These are phyloP conservation scores for Grosmannia serpens DNA, from an alignment of 2,329 filamentous ascomycete species.

Conservation along the genomic window DNA sequence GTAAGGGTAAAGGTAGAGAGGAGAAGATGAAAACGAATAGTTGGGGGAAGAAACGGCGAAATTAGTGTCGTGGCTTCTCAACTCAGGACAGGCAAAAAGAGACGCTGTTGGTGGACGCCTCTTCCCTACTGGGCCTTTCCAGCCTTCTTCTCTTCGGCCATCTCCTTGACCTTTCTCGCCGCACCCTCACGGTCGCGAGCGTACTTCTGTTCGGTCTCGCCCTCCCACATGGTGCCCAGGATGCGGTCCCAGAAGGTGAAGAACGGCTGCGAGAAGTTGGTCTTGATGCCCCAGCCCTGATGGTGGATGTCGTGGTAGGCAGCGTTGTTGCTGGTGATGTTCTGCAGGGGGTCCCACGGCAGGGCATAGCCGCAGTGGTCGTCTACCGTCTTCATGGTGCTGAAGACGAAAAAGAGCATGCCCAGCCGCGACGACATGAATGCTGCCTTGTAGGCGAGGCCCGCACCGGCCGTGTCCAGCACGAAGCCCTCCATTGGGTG, in stretches of 20 bases:
- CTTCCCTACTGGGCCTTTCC: neutral
- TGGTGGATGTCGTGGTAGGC: slow-evolving; percentile 97
- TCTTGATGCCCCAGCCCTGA: slow-evolving; percentile 98
- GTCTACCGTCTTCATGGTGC: slow-evolving; percentile 91
- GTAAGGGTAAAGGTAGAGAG: neutral
- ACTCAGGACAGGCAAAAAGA: neutral
- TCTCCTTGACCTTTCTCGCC: neutral
- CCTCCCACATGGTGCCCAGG: slow-evolving; percentile 73
- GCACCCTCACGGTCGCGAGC: slow-evolving; percentile 29
- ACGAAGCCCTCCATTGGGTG: slow-evolving; percentile 91
- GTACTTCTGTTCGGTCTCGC: slow-evolving; percentile 37
- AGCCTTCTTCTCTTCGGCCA: neutral
- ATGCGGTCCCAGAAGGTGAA: slow-evolving; percentile 92
- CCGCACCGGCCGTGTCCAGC: slow-evolving; percentile 80
- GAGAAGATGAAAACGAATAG: neutral
- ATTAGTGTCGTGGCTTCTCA: too few relatives aligned
- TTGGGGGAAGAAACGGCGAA: neutral
- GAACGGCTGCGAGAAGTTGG: slow-evolving; percentile 81
- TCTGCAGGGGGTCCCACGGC: slow-evolving; percentile 88
- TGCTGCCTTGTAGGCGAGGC: slow-evolving; percentile 68
- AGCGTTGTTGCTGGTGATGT: slow-evolving; percentile 88
- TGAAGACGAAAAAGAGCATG: slow-evolving; percentile 80
- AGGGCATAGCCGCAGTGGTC: slow-evolving; percentile 96
- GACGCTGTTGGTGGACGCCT: neutral
- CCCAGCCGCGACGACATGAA: slow-evolving; percentile 77